Percentiles rank a stretch among this genome's conserved stretches.
phyloP scores from a whole-genome alignment of 768 basidiomycete genomes.

The Boletellus ananas region DNA sequence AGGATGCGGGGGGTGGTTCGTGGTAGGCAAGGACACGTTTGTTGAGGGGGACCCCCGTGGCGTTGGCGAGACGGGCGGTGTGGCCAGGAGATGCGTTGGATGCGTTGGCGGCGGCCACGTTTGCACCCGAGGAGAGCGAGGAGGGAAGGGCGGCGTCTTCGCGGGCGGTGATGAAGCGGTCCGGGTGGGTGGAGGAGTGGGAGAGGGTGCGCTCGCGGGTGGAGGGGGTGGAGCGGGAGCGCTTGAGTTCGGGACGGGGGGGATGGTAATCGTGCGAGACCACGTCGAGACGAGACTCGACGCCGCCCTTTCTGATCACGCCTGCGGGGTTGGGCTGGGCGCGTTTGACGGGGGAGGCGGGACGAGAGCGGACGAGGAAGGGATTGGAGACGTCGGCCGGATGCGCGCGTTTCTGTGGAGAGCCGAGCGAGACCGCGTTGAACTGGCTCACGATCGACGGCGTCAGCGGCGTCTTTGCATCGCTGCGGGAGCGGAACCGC shows the following conservation, averaged over 20 bases:
- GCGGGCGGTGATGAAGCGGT: constrained; percentile 69
- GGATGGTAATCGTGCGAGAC: constrained; percentile 76
- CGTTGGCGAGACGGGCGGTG: constrained; percentile 71
- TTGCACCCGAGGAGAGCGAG: constrained; percentile 62
- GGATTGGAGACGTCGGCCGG: constrained; percentile 58
- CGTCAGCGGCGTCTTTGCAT: constrained; percentile 47
- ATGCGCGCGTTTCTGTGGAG: constrained; percentile 27
- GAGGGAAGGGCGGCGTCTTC: constrained; percentile 54
- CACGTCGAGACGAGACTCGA: constrained; percentile 75
- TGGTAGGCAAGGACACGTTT: constrained; percentile 86
- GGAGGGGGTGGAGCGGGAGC: constrained; percentile 71
- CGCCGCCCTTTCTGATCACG: constrained; percentile 71
- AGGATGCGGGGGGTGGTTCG: constrained; percentile 77
- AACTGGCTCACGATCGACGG: constrained; percentile 41
- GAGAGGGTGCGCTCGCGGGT: constrained; percentile 33
- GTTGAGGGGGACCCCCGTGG: constrained; percentile 72
- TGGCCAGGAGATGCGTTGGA: constrained; percentile 67
- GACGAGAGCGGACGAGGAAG: constrained; percentile 54
- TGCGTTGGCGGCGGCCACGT: constrained; percentile 26
- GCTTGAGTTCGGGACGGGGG: constrained; percentile 56
- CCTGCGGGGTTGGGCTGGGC: constrained; percentile 40
- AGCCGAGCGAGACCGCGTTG: constrained; percentile 35
- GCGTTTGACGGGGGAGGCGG: constrained; percentile 65
- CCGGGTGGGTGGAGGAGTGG: constrained; percentile 48
- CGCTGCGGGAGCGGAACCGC: constrained; percentile 46